Evolutionary conservation across 345 rosid genomes (phyloP).

Genomic region (Lepidium aucheri): DNA sequence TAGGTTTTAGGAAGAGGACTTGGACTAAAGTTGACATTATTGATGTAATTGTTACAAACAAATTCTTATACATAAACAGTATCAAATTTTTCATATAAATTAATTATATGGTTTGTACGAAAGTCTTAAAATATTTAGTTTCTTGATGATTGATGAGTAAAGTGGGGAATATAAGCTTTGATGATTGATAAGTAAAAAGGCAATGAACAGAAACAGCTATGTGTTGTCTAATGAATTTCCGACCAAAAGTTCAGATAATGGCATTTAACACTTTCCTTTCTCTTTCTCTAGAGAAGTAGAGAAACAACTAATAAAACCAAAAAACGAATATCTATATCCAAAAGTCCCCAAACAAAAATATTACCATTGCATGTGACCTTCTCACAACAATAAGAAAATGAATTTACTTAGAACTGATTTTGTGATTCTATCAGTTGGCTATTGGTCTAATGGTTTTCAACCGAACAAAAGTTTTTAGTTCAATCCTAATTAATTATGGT

Average conservation of each 20-base stretch:
- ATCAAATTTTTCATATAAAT: too few relatives aligned
- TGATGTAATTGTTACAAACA: too few relatives aligned
- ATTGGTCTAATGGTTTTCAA: too few relatives aligned
- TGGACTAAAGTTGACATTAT: too few relatives aligned
- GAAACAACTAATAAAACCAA: conserved; percentile 10
- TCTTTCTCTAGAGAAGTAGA: not conserved
- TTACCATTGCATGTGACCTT: not conserved
- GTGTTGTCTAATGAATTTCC: conserved; percentile 1
- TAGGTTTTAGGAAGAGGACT: too few relatives aligned
- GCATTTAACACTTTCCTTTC: not conserved
- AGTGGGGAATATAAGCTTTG: not conserved
- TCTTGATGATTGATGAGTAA: too few relatives aligned
- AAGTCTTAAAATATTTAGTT: too few relatives aligned
- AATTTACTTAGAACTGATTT: not conserved
- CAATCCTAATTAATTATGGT: too few relatives aligned
- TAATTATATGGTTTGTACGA: too few relatives aligned
- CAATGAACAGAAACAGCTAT: conserved; percentile 20
- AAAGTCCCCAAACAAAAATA: not conserved
- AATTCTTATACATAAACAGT: too few relatives aligned
- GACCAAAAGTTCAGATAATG: conserved; percentile 21
- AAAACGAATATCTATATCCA: not conserved
- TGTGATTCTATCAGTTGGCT: not conserved
- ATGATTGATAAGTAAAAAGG: conserved; percentile 19
- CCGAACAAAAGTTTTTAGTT: too few relatives aligned
- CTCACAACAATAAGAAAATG: too few relatives aligned